These are phyloP conservation scores for Diplosphaera chodatii DNA, from an alignment of 139 green algal genomes.

Conservation along the genomic window DNA sequence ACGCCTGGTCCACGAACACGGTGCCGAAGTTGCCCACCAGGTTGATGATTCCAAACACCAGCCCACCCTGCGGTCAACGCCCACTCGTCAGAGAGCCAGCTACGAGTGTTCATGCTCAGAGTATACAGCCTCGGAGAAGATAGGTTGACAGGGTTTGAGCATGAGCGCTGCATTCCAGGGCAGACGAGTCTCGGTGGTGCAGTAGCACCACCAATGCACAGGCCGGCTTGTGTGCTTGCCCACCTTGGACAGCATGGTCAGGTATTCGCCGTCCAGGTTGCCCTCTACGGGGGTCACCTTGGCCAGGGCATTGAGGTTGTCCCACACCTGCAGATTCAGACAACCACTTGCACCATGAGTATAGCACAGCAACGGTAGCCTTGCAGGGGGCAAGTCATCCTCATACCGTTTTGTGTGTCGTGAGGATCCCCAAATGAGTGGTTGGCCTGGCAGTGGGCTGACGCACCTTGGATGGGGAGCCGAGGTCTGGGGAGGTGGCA, in stretches of 20 bases:
- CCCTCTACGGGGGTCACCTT: constrained; percentile 47
- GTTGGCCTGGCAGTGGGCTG: no score
- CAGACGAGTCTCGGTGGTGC: neutral
- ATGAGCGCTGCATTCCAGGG: no score
- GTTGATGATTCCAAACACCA: constrained; percentile 97
- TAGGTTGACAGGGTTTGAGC: no score
- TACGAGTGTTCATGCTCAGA: no score
- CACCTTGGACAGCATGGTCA: constrained; percentile 82
- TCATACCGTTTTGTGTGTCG: no score
- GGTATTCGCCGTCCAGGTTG: constrained; percentile 79
- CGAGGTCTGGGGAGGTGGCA: constrained; percentile 40
- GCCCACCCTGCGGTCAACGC: constrained; percentile 45
- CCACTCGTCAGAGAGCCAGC: no score
- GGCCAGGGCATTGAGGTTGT: constrained; percentile 44
- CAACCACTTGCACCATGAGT: neutral
- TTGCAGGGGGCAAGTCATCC: no score
- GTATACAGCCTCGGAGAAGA: no score
- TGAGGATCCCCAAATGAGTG: no score
- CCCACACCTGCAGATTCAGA: constrained; percentile 67
- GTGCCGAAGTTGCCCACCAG: constrained; percentile 83
- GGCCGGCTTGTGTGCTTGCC: neutral
- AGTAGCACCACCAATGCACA: neutral
- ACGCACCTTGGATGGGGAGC: constrained; percentile 33
- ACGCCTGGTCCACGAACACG: constrained; percentile 81
- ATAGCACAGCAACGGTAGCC: neutral